Evolutionary conservation across 371 early-diverging fungal species (phyloP).

Genomic region (Mucor irregularis): DNA sequence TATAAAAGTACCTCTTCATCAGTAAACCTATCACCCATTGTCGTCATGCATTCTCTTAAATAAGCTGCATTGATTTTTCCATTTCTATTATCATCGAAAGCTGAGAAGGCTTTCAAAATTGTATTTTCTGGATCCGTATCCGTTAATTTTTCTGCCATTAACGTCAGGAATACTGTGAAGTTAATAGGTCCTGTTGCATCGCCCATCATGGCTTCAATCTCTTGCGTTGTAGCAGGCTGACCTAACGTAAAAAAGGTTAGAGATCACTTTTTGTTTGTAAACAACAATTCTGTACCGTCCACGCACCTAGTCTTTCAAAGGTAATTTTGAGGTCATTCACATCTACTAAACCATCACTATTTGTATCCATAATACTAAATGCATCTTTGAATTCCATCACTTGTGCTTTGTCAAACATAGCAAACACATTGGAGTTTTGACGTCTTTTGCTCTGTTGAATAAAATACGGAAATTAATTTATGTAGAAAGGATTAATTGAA

Average conservation of each 20-base stretch:
- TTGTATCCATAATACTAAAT: constrained; percentile 92
- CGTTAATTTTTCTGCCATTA: constrained; percentile 92
- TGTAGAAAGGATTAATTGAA: constrained; percentile 1
- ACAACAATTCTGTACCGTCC: background rate
- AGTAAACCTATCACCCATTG: constrained; percentile 90
- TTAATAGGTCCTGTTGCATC: constrained; percentile 89
- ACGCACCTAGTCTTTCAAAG: constrained; percentile 48
- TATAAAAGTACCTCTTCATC: constrained; percentile 76
- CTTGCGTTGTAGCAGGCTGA: constrained; percentile 79
- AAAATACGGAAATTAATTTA: background rate
- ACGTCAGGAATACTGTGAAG: constrained; percentile 92
- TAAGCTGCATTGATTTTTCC: constrained; percentile 82
- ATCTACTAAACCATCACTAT: constrained; percentile 84
- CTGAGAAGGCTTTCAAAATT: constrained; percentile 85
- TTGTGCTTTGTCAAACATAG: constrained; percentile 97
- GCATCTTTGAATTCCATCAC: constrained; percentile 95
- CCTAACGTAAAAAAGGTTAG: constrained; percentile 42
- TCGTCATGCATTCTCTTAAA: constrained; percentile 82
- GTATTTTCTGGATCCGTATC: constrained; percentile 89
- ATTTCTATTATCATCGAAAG: constrained; percentile 83
- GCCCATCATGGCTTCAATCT: constrained; percentile 89
- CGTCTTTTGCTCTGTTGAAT: constrained; percentile 53
- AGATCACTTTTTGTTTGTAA: background rate
- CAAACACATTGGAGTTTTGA: constrained; percentile 99
- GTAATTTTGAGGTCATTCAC: constrained; percentile 90